phyloP scores from a whole-genome alignment of 345 rosid species.

The Acer campestre region DNA sequence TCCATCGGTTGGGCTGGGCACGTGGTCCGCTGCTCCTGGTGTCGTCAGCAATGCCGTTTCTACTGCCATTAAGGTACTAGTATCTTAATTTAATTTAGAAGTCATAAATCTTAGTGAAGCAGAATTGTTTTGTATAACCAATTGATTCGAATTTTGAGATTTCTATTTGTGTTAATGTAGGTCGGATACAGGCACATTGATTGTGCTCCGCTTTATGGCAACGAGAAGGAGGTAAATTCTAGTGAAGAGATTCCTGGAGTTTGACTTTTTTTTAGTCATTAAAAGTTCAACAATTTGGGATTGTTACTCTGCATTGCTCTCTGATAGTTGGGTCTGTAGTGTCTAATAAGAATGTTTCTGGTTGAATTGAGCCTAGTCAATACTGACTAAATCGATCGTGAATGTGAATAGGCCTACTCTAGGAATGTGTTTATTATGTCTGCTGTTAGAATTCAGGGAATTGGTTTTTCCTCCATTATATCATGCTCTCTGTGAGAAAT shows the following conservation, averaged over 20 bases:
- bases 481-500: background rate
- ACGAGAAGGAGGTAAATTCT: constrained; percentile 64
- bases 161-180: constrained; percentile 17
- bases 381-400: too few relatives aligned
- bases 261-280: background rate
- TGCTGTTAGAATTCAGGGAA: background rate
- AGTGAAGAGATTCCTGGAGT: background rate
- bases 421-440: too few relatives aligned
- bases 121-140: background rate
- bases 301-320: too few relatives aligned
- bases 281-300: background rate
- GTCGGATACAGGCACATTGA: constrained; percentile 70
- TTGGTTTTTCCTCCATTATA: too few relatives aligned
- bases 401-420: too few relatives aligned
- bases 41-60: constrained; percentile 35
- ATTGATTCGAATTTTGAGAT: background rate
- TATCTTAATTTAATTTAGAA: background rate
- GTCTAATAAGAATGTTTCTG: background rate
- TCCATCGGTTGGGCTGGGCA: constrained; percentile 52
- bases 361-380: too few relatives aligned
- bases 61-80: constrained; percentile 36
- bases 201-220: constrained; percentile 59
- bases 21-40: constrained; percentile 40
- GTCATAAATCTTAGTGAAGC: background rate
- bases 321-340: too few relatives aligned